phyloP scores from a whole-genome alignment of 441 rosid species.

The Bocquillonia castaneifolia region DNA sequence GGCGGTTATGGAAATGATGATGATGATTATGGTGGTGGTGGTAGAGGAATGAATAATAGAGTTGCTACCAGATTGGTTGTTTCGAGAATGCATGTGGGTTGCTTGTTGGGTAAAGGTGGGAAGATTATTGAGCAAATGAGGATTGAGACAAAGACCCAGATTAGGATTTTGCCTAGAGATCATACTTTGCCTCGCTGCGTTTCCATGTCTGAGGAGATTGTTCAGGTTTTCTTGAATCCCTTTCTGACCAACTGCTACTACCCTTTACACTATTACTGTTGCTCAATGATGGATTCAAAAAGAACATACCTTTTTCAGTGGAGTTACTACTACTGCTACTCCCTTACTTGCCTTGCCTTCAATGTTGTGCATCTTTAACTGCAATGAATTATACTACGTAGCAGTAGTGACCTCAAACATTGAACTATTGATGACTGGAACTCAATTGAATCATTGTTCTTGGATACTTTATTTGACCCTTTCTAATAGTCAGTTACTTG shows the following conservation, averaged over 20 bases:
- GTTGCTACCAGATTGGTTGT: slow-evolving; percentile 82
- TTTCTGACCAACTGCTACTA: background rate
- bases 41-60: slow-evolving; percentile 46
- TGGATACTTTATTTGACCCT: slow-evolving; percentile 9
- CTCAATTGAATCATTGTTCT: slow-evolving; percentile 1
- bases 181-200: slow-evolving; percentile 81
- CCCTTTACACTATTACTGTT: background rate
- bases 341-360: too few species aligned
- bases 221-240: slow-evolving; percentile 53
- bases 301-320: slow-evolving; percentile 5
- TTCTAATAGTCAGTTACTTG: background rate
- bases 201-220: slow-evolving; percentile 77
- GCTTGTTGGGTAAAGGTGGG: slow-evolving; percentile 93
- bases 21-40: slow-evolving; percentile 54
- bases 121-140: slow-evolving; percentile 99
- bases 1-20: slow-evolving; percentile 47
- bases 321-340: slow-evolving; percentile 4
- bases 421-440: slow-evolving; percentile 11
- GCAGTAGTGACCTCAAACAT: background rate
- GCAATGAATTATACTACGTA: slow-evolving; percentile 3
- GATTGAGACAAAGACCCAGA: slow-evolving; percentile 93
- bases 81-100: slow-evolving; percentile 85
- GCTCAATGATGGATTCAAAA: background rate
- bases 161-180: slow-evolving; percentile 88
- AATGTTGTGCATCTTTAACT: too few species aligned